Base-by-base conservation (phyloP, 805 yeast genomes). In the Candida sakaeoensis region DNA sequence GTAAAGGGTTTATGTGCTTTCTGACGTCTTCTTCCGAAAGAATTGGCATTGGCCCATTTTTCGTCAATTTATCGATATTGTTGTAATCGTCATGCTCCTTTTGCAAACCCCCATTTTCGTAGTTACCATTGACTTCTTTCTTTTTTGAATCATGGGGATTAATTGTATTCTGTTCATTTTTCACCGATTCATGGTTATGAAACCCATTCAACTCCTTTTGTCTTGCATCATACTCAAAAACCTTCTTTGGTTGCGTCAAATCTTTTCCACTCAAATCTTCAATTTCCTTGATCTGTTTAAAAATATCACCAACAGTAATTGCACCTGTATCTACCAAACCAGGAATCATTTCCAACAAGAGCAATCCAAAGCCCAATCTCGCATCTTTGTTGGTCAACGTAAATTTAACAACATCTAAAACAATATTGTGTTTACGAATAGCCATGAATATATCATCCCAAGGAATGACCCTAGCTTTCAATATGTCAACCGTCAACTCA, bases 371-470 rank as follows among this genome's bases (percentile, higher is more conserved):
- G 1, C 66, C 68, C 7, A 41, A 37, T 42, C 67, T 50, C 2
- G 61, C 54, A 19, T 53, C 59, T 2, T 52, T 51, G 40, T 63
- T 62, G 3, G 63, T 54, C 9, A 63, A 43, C 6, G 55, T 38
- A 39, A 53, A 50, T 34, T 47, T 42, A 23, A 58, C 43, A 18
- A 61, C 55, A 25, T 60, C 63, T 18, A 49, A 33, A 12, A 61
- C 65, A 37, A 63, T 50, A 3, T 63, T 65, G 33, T 61, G 53
- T 6, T 52, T 53, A 41, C 46, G 54, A 37, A 61, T 46, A 7
- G 67, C 66, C 3, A 18, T 44, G 37, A 61, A 61, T 3, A 61
- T 50, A 17, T 60, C 64, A 36, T 52, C 49, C 45, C 53, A 61
- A 2, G 67, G 65, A 44, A 61, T 60, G 7, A 54, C 65, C 18